Evolutionary conservation across 768 basidiomycete species (phyloP).

Genomic region (Rhizopogon vinicolor): DNA sequence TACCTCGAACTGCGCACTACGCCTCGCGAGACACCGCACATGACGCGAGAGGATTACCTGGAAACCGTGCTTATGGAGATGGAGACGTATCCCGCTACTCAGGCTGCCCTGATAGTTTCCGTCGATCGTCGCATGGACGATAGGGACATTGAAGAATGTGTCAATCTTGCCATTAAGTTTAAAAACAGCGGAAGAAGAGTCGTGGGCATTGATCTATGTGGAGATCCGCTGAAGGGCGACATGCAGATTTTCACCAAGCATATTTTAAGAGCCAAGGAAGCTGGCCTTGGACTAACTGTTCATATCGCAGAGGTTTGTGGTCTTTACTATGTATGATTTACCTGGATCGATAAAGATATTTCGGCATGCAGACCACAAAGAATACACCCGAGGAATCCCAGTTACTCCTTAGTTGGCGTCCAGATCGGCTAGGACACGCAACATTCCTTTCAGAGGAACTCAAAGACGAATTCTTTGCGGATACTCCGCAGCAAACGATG

Average conservation of each 20-base stretch:
- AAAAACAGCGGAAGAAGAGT: conserved; percentile 54
- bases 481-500: conserved; percentile 14
- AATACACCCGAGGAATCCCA: conserved; percentile 57
- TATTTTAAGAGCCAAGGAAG: conserved; percentile 50
- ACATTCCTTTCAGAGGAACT: conserved; percentile 70
- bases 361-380: conserved; percentile 33
- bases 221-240: conserved; percentile 62
- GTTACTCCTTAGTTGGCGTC: conserved; percentile 54
- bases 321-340: background rate
- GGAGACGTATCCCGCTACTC: conserved; percentile 45
- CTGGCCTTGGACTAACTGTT: conserved; percentile 68
- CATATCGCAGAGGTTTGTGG: conserved; percentile 77
- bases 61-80: conserved; percentile 61
- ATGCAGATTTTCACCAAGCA: conserved; percentile 45
- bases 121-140: conserved; percentile 68
- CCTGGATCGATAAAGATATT: background rate
- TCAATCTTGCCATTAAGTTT: conserved; percentile 52
- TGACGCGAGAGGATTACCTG: conserved; percentile 61
- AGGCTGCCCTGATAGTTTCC: conserved; percentile 65
- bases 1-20: conserved; percentile 87
- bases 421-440: conserved; percentile 74
- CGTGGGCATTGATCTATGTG: conserved; percentile 80
- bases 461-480: conserved; percentile 45
- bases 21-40: conserved; percentile 52
- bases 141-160: conserved; percentile 46